phyloP scores from a whole-genome alignment of 2,329 filamentous ascomycete genomes.

The Helotiales sp. region DNA sequence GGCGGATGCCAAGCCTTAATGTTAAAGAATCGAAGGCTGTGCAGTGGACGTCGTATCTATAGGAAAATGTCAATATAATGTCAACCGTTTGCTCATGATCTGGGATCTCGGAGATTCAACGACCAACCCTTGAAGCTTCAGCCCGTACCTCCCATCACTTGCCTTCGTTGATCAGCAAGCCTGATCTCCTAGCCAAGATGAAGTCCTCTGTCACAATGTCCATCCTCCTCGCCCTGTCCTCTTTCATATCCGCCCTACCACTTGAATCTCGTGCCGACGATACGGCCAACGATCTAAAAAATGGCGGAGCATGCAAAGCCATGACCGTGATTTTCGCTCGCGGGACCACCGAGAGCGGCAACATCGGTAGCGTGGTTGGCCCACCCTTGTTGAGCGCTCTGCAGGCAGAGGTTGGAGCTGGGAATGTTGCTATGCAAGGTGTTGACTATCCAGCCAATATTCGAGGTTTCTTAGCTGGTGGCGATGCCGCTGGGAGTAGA shows the following conservation, averaged over 20 bases:
- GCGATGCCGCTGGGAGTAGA: constrained; percentile 13
- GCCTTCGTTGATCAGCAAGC: background rate
- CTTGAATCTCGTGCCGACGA: background rate
- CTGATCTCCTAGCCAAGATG: background rate
- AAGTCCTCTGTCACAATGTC: background rate
- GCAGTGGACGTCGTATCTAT: background rate
- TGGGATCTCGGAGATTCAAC: background rate
- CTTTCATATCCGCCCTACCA: background rate
- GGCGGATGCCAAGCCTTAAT: background rate
- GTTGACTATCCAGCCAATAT: constrained; percentile 51
- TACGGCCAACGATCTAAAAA: background rate
- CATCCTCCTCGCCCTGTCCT: background rate
- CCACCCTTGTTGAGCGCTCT: constrained; percentile 52
- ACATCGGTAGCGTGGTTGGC: constrained; percentile 50
- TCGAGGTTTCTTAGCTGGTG: constrained; percentile 39
- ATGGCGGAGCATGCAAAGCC: constrained; percentile 1
- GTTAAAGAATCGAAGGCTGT: background rate
- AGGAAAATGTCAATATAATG: background rate
- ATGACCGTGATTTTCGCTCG: constrained; percentile 48
- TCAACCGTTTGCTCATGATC: too few species aligned
- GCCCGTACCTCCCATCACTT: too few species aligned
- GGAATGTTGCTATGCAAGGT: constrained; percentile 51
- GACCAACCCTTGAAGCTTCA: background rate
- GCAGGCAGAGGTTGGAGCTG: constrained; percentile 40
- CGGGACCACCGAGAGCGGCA: constrained; percentile 53